These are phyloP conservation scores for Chaetomium olivaceum DNA, from an alignment of 2,329 filamentous ascomycete genomes.

Conservation along the genomic window DNA sequence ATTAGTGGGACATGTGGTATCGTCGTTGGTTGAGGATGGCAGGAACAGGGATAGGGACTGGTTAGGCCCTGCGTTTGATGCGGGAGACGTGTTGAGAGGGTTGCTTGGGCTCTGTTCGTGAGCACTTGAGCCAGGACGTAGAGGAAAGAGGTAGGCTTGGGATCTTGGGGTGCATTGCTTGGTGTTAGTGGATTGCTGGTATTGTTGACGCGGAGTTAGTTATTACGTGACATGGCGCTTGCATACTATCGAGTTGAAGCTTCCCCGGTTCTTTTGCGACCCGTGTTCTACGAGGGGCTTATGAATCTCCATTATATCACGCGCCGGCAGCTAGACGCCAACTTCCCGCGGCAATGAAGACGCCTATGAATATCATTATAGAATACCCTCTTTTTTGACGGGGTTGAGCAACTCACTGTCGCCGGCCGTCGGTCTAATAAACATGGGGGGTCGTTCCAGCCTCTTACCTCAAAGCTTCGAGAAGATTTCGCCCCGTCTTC, in stretches of 20 bases:
- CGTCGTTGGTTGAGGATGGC: background rate
- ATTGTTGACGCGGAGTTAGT: conserved; percentile 3
- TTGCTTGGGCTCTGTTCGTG: conserved; percentile 9
- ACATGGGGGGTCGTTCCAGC: background rate
- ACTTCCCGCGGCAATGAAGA: background rate
- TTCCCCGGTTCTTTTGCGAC: background rate
- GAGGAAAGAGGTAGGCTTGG: conserved; percentile 1
- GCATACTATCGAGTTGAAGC: background rate
- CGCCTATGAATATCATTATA: background rate
- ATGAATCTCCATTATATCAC: too few species aligned
- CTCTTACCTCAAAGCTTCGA: background rate
- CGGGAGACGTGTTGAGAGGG: conserved; percentile 3
- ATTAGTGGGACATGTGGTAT: background rate
- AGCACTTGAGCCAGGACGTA: background rate
- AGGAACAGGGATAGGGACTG: background rate
- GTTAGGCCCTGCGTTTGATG: conserved; percentile 9
- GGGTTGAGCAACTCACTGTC: background rate
- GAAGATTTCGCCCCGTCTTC: background rate
- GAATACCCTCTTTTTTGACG: background rate
- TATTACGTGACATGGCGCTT: background rate
- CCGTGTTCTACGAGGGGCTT: background rate
- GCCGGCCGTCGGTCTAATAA: background rate
- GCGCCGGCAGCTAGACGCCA: too few species aligned
- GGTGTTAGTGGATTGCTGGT: conserved; percentile 22
- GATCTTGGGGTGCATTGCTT: conserved; percentile 22